These are phyloP conservation scores for Heracleum sosnowskyi DNA, from an alignment of 129 eudicot species.

Conservation along the genomic window DNA sequence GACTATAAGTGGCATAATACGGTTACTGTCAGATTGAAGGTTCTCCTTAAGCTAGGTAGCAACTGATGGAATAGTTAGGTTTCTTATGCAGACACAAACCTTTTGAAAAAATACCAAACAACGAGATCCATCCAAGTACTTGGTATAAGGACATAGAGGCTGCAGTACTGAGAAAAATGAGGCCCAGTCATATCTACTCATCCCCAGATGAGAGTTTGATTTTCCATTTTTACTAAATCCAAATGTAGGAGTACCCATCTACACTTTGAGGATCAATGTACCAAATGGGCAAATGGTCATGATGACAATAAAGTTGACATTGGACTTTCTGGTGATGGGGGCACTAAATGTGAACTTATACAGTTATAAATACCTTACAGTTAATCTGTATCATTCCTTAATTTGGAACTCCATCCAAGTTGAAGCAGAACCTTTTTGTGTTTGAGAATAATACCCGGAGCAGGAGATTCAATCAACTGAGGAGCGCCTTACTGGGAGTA, in stretches of 20 bases:
- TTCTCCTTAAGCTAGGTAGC: background rate
- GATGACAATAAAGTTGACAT: no score
- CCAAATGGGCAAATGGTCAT: background rate
- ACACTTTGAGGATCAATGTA: background rate
- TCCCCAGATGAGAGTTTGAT: background rate
- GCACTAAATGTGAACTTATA: background rate
- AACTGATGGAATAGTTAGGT: background rate
- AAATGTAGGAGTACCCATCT: background rate
- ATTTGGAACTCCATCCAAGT: background rate
- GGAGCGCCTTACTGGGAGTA: no score
- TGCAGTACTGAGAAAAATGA: background rate
- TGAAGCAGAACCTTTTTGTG: background rate
- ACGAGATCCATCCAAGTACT: background rate
- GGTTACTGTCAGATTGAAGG: background rate
- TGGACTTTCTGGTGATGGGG: conserved; percentile 3
- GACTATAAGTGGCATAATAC: background rate
- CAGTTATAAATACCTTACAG: no score
- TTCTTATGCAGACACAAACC: background rate
- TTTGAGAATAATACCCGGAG: no score
- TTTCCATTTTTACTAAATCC: background rate
- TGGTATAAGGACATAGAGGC: background rate
- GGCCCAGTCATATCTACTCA: background rate
- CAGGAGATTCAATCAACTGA: no score
- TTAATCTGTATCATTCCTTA: background rate
- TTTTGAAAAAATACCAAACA: background rate